Conservation (phyloP, 345 rosid species). For the Stellera chamaejasme region DNA sequence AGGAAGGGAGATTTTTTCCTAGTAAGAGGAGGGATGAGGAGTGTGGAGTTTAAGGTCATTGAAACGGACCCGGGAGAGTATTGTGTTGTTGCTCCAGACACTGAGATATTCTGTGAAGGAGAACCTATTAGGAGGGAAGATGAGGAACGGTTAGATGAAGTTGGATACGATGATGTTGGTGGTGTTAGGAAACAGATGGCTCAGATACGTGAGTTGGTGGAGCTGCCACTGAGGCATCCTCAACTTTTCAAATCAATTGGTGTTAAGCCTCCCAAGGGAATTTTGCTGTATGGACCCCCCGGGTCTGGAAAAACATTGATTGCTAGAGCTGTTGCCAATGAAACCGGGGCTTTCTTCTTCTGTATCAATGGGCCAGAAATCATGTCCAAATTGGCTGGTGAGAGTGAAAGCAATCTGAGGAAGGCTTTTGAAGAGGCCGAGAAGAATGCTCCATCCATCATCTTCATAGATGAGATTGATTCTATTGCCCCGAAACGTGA, state of each 20-base stretch:
- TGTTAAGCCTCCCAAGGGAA: slow-evolving; percentile 70
- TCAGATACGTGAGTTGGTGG: slow-evolving; percentile 68
- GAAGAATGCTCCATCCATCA: slow-evolving; percentile 10
- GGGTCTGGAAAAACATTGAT: slow-evolving; percentile 19
- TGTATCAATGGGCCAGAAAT: slow-evolving; percentile 8
- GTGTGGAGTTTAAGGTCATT: slow-evolving; percentile 57
- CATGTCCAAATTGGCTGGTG: slow-evolving; percentile 9
- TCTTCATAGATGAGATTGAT: slow-evolving; percentile 34
- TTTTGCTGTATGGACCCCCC: slow-evolving; percentile 56
- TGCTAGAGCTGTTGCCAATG: slow-evolving; percentile 8
- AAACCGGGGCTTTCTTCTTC: slow-evolving; percentile 6
- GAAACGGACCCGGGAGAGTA: slow-evolving; percentile 53
- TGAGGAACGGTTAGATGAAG: slow-evolving; percentile 58
- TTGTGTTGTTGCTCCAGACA: slow-evolving; percentile 70
- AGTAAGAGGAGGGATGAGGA: slow-evolving; percentile 71
- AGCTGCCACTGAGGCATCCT: slow-evolving; percentile 62
- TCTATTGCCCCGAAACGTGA: slow-evolving; percentile 36
- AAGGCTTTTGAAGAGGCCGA: slow-evolving; percentile 18
- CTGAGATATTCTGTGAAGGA: slow-evolving; percentile 68
- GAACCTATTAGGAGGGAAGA: slow-evolving; percentile 65
- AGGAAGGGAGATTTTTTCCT: slow-evolving; percentile 61
- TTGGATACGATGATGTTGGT: slow-evolving; percentile 77
- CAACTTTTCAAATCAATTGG: slow-evolving; percentile 68
- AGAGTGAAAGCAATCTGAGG: slow-evolving; percentile 7
- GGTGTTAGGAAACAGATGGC: slow-evolving; percentile 75